These are phyloP conservation scores for Tritrichomonas foetus DNA, from an alignment of 208 protist species.

Conservation along the genomic window DNA sequence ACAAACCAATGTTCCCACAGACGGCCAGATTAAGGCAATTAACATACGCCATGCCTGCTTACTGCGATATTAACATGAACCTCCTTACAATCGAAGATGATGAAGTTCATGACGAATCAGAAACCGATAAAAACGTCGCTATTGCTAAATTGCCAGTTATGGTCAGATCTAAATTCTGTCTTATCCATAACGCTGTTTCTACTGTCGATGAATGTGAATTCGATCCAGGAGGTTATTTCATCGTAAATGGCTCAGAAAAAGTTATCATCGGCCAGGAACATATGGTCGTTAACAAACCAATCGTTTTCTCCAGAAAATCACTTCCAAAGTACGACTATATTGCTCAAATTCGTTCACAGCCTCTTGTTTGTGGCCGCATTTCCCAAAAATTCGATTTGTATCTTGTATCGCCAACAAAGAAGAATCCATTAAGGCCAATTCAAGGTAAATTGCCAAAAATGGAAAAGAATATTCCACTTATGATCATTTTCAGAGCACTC, in stretches of 20 bases:
- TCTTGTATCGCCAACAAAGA: not conserved
- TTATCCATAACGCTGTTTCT: slow-evolving; percentile 58
- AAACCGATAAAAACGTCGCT: not conserved
- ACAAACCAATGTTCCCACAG: slow-evolving; percentile 73
- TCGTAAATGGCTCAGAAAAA: slow-evolving; percentile 93
- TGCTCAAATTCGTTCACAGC: slow-evolving; percentile 82
- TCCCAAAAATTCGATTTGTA: not conserved
- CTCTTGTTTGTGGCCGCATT: not conserved
- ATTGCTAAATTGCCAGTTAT: slow-evolving; percentile 79
- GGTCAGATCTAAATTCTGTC: slow-evolving; percentile 79
- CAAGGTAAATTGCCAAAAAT: slow-evolving; percentile 72
- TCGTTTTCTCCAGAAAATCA: slow-evolving; percentile 85
- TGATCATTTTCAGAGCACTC: slow-evolving; percentile 90
- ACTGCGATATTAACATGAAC: slow-evolving; percentile 55
- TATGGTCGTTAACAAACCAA: slow-evolving; percentile 76
- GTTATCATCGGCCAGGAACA: slow-evolving; percentile 80
- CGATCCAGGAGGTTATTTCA: slow-evolving; percentile 85
- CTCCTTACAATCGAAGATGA: slow-evolving; percentile 38
- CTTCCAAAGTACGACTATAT: slow-evolving; percentile 69
- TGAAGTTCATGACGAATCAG: not conserved
- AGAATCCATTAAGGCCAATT: slow-evolving; percentile 56
- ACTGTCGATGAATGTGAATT: slow-evolving; percentile 71
- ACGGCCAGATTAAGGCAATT: slow-evolving; percentile 86
- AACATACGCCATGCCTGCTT: slow-evolving; percentile 66
- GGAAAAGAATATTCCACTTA: slow-evolving; percentile 72